Base-by-base conservation (phyloP, 768 basidiomycete genomes). In the Bullera alba region DNA sequence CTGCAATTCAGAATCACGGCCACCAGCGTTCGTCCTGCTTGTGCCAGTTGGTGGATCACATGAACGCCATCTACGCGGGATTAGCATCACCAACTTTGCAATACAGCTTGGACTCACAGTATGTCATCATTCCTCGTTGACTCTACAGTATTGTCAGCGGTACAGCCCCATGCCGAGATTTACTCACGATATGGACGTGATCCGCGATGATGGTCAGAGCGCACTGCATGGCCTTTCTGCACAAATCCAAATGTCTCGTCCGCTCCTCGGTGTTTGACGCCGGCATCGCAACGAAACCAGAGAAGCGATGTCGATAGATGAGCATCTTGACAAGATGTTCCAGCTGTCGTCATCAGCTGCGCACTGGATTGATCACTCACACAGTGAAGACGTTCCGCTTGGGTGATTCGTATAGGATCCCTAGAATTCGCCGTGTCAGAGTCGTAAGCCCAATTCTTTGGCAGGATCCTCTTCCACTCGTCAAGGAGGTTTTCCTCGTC, bases 41-140 rank as follows among this genome's bases (percentile, higher is more conserved):
- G 89, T 3, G 90, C 92, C 52, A 93, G 76, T 70, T 95, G 91
- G 67, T 95, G 90, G 39, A 95, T 93, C 53, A 92, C 89, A 69
- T 92, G 89, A 0, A 93, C 89, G 2, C 90, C 90, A 71, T 90
- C 88, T 91, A 63, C 25, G 21, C 27, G 22, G 32, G 17, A 35
- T 16, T n/a, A 5, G 25, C 37, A 39, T 54, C 48, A 51, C 42
- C 37, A n/a, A 25, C 7, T 10, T 36, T n/a, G n/a, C 19, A 12
- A 12, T 14, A 32, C 39, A 12, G 37, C 58, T 16, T 35, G 21
- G 30, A 79, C 87, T 74, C 61, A 90, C 87, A 93, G 63, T 91
- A 95, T 4, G 90, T 92, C 89, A 95, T 92, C 61, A 92, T 73
- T 60, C 53, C 89, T 82, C 76, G 85, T 85, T 74, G 84, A 47